A percentile compares a stretch with the other conserved stretches of the same genome.
Conservation (phyloP, 164 flowering plant genomes). For the Macadamia integrifolia region DNA sequence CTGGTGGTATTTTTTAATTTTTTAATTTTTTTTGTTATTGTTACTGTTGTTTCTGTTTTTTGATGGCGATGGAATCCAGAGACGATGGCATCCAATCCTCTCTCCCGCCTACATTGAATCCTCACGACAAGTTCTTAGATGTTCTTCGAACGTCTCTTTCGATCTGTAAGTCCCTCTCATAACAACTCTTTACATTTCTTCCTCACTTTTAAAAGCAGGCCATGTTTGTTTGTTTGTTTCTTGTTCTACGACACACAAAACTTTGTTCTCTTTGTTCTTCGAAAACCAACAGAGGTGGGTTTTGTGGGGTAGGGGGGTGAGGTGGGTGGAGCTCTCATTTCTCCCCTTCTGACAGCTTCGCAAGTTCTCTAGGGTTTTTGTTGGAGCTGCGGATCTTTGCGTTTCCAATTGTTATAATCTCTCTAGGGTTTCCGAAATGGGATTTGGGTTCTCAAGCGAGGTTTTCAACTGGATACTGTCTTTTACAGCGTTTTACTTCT, state of each 20-base stretch:
- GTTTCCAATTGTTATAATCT: neutral
- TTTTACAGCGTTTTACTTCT: neutral
- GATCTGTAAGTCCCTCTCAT: neutral
- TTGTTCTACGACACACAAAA: neutral
- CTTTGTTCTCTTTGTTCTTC: too few relatives aligned
- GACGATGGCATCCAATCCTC: neutral
- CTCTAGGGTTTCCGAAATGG: neutral
- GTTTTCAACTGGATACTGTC: neutral
- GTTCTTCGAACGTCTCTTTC: neutral
- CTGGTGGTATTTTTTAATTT: neutral
- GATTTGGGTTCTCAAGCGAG: neutral
- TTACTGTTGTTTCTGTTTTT: neutral
- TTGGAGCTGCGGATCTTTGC: neutral
- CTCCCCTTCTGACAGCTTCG: neutral
- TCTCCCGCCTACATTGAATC: neutral
- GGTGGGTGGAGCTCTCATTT: neutral
- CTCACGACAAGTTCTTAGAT: neutral
- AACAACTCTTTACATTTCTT: neutral
- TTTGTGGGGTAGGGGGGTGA: neutral
- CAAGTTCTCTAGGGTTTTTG: neutral
- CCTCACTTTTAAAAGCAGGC: neutral
- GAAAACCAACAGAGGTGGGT: neutral
- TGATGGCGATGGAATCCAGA: constrained; percentile 4
- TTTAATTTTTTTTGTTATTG: neutral
- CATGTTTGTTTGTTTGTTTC: neutral